Base-by-base conservation (phyloP, 306 rosid genomes). In the Neltuma alba region DNA sequence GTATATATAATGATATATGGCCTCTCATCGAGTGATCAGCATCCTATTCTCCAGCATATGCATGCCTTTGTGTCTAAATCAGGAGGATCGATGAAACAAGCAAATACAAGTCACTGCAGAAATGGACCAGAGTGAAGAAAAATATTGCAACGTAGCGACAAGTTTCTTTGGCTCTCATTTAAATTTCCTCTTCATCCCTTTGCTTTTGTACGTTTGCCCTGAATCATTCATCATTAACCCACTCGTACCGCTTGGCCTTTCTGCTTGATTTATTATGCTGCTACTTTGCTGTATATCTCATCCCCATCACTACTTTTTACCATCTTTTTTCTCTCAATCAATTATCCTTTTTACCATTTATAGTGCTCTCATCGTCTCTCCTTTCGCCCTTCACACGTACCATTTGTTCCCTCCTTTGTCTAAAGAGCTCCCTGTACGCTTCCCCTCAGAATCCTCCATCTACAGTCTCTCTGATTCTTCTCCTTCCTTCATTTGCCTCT, bases 61-160 rank as follows among this genome's bases (percentile, higher is more conserved):
- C 64, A 52, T 74, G 66, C 66, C 44, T 76, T 70, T 60, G 25
- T 84, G 79, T 71, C 76, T 27, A 74, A 63, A 48, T 69, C 37
- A 30, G 58, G 74, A 37, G 79, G 73, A n/a, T 40, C 12, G 33
- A 67, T 58, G 37, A 50, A 20, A 70, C n/a, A 23, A 58, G 16
- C 45, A 10, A 5, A 57, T 9, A 25, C 33, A 64, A 73, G 28
- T 4, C 70, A 79, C 76, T 47, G 58, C 76, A 41, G 14, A n/a
- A 23, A 71, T 87, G 86, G 91, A 82, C 91, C 88, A 79, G 78
- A 64, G 45, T n/a, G 67, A 80, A 68, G 71, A 77, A 74, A 87
- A 83, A 60, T 38, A 41, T 73, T 38, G 66, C 71, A 76, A 57
- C 75, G 48, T 42, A n/a, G 57, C 48, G 89, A 86, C 85, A 86